Evolutionary conservation across 179 eudicot species (phyloP), one percentile per base, ranked within the genome.

Genomic region (Nepenthes alata): DNA sequence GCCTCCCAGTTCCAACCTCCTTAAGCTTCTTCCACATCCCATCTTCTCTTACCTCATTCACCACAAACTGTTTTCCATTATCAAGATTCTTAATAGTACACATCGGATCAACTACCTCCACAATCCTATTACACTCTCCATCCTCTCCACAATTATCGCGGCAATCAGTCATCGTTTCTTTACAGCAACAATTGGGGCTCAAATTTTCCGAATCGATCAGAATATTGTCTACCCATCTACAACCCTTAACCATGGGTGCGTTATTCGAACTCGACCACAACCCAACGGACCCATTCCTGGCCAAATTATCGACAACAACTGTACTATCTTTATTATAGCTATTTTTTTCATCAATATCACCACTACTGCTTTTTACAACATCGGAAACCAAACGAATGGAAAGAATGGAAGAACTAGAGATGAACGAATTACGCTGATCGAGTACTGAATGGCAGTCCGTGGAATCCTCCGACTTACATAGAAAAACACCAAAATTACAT

Each of bases 61-160:
- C 95, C 74, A 91, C 87, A 81, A 91, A 91, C 72, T 88, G 96
- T 57, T 82, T 81, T 16, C 97, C 97, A 16, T 73, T 85, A 69
- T 91, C 96, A 4, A 91, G 81, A 77, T 91, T 84, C 78, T 85
- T 91, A 47, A 91, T 86, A 41, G 74, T 80, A 69, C 87, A 91
- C 64, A 76, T 69, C 48, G 73, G 67, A 58, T 67, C 84, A 59
- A 45, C 66, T 53, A 34, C 53, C 35, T 55, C 67, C 47, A 50
- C 70, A 55, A 60, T 60, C 51, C 69, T 70, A 59, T 69, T 49
- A 59, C 62, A 45, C 41, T 69, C 78, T 50, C 49, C 62, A 63
- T 25, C 69, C 57, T 39, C 69, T 16, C 59, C 75, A 65, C 61
- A 69, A 44, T 34, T 56, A 7, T 65, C 65, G 5, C 48, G 47